phyloP scores from a whole-genome alignment of 257 asterid species.

The Solanum ossicruentum region DNA sequence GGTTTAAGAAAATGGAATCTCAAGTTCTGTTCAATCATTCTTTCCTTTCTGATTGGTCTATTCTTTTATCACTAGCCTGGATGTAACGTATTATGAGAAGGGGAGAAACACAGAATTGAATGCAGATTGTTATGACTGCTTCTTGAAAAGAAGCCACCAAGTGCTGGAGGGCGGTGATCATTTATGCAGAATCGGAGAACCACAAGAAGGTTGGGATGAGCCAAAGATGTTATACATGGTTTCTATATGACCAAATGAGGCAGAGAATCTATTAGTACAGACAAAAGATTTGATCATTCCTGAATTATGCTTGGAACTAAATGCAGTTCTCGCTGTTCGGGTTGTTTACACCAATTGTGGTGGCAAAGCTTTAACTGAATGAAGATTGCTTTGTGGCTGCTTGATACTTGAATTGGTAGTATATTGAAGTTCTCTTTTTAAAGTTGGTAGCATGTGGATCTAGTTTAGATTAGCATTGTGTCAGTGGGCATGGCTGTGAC shows the following conservation, averaged over 20 bases:
- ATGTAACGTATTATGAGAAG: not conserved
- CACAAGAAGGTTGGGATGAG: not conserved
- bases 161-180: not conserved
- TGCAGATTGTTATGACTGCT: not conserved
- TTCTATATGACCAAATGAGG: not conserved
- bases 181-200: not conserved
- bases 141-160: not conserved
- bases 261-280: not conserved
- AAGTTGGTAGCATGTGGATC: not conserved
- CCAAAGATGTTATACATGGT: not conserved
- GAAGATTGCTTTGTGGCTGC: not conserved
- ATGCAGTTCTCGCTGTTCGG: not conserved
- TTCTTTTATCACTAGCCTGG: conserved; percentile 16
- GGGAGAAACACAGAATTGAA: not conserved
- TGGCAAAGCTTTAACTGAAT: not conserved
- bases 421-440: not conserved
- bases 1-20: conserved; percentile 19
- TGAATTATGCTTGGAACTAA: not conserved
- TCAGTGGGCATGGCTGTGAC: not conserved
- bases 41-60: conserved; percentile 5
- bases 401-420: not conserved
- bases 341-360: not conserved
- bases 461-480: not conserved
- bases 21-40: conserved; percentile 3
- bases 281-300: not conserved